Conservation (phyloP, 805 yeast genomes). For the Hanseniaspora thailandica region DNA sequence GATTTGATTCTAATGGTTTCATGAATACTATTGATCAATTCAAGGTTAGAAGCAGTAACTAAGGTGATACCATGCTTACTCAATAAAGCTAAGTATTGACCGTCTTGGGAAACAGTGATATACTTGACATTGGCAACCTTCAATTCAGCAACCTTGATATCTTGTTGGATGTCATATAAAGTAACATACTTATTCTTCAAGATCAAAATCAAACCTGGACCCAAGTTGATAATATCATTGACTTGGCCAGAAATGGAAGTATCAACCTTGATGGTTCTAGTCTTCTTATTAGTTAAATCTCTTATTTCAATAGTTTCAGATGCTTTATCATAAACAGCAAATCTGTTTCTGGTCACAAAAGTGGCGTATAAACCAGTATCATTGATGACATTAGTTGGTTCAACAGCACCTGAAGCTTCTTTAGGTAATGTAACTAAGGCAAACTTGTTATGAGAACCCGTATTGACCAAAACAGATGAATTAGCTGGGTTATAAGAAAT, state of each 20-base stretch:
- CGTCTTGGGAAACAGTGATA: slow-evolving; percentile 78
- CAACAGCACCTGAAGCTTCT: slow-evolving; percentile 85
- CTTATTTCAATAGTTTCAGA: slow-evolving; percentile 64
- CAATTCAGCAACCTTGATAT: slow-evolving; percentile 58
- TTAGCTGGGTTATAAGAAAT: slow-evolving; percentile 89
- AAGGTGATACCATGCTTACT: slow-evolving; percentile 88
- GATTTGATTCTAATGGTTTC: slow-evolving; percentile 94
- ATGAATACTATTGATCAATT: slow-evolving; percentile 70
- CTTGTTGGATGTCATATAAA: slow-evolving; percentile 86
- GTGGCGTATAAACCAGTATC: slow-evolving; percentile 79
- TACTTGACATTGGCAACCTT: slow-evolving; percentile 73
- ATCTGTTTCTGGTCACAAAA: slow-evolving; percentile 90
- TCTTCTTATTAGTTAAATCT: slow-evolving; percentile 68
- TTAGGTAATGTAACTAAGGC: slow-evolving; percentile 70
- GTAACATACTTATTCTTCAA: slow-evolving; percentile 63
- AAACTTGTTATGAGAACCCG: slow-evolving; percentile 59
- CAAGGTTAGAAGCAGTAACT: slow-evolving; percentile 59
- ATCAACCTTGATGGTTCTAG: slow-evolving; percentile 68
- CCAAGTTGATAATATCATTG: slow-evolving; percentile 62
- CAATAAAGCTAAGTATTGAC: slow-evolving; percentile 73
- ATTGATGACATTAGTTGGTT: slow-evolving; percentile 65
- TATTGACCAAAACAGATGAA: slow-evolving; percentile 69
- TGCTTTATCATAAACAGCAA: slow-evolving; percentile 62
- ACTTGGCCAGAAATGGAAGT: slow-evolving; percentile 33
- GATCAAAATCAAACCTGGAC: slow-evolving; percentile 72